phyloP scores from a whole-genome alignment of 2,329 filamentous ascomycete species.

The Trichophyton mentagrophytes region DNA sequence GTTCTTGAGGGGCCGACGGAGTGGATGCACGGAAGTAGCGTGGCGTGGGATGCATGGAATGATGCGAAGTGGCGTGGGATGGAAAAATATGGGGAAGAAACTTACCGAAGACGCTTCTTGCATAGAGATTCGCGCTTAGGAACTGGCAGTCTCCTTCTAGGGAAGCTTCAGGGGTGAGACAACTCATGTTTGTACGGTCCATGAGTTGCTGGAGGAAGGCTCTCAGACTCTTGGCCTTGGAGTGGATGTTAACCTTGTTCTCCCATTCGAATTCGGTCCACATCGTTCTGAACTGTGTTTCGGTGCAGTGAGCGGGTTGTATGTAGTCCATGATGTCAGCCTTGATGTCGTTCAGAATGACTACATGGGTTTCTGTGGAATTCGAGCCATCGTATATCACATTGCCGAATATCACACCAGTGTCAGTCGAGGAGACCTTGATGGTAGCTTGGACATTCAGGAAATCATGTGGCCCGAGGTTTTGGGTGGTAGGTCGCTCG shows the following conservation, averaged over 20 bases:
- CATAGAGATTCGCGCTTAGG: slow-evolving; percentile 91
- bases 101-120: slow-evolving; percentile 95
- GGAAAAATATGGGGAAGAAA: slow-evolving; percentile 17
- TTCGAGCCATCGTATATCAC: slow-evolving; percentile 92
- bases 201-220: slow-evolving; percentile 91
- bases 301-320: slow-evolving; percentile 87
- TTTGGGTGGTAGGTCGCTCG: slow-evolving; percentile 90
- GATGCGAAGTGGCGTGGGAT: no score
- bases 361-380: slow-evolving; percentile 86
- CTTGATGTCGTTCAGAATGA: slow-evolving; percentile 95
- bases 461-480: slow-evolving; percentile 89
- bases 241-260: slow-evolving; percentile 99
- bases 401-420: slow-evolving; percentile 96
- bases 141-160: slow-evolving; percentile 97
- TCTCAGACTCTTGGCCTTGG: slow-evolving; percentile 79
- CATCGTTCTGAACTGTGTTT: slow-evolving; percentile 99
- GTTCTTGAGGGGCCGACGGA: background rate
- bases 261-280: slow-evolving; percentile 99
- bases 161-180: slow-evolving; percentile 87
- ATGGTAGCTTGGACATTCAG: slow-evolving; percentile 97
- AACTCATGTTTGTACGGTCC: slow-evolving; percentile 98
- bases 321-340: slow-evolving; percentile 99
- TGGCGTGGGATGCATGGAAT: no score
- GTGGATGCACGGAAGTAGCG: background rate
- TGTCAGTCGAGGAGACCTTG: slow-evolving; percentile 96